Evolutionary conservation across 2,329 filamentous ascomycete genomes (phyloP), one percentile per base, ranked within the genome.

Genomic region (Sporothrix luriei): DNA sequence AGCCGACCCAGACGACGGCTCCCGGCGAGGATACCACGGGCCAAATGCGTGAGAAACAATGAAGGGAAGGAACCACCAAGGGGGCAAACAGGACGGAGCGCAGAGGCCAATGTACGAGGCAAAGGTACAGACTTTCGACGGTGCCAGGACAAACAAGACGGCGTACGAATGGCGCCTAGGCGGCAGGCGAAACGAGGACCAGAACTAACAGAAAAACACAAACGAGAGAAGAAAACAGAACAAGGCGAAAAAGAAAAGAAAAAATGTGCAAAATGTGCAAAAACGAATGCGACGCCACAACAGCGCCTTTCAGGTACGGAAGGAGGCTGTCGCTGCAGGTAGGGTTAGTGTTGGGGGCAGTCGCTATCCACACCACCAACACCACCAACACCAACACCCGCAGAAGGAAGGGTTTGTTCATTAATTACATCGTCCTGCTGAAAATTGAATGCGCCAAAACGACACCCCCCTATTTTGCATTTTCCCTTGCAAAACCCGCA

Each of bases 221-320:
- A n/a, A 26, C 49, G 21, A 52, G 21, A 21, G 13, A 29, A 59
- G 40, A 38, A 19, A 59, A 40, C 7, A 6, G 29, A 59, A 7
- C 6, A 59, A 59, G 48, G 48, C 66, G 64, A 59, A 52, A 69
- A 70, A 68, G 62, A 69, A 62, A 70, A 66, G 54, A 68, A 71
- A 69, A 13, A 40, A n/a, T n/a, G n/a, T n/a, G n/a, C n/a, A n/a
- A n/a, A n/a, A n/a, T n/a, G n/a, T n/a, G n/a, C n/a, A n/a, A n/a
- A n/a, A n/a, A n/a, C n/a, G 48, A 70, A 64, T 38, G 54, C 49
- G 52, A 21, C 38, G 24, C 38, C 57, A 26, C 24, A 43, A 61
- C 33, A 21, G 16, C 57, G 13, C 26, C 57, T 46, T 46, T 62
- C 57, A 62, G 57, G 57, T 19, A 62, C 57, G 57, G 57, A 21